Base-by-base conservation (phyloP, 352 stramenopile genomes). In the Thalassiosira oceanica region DNA sequence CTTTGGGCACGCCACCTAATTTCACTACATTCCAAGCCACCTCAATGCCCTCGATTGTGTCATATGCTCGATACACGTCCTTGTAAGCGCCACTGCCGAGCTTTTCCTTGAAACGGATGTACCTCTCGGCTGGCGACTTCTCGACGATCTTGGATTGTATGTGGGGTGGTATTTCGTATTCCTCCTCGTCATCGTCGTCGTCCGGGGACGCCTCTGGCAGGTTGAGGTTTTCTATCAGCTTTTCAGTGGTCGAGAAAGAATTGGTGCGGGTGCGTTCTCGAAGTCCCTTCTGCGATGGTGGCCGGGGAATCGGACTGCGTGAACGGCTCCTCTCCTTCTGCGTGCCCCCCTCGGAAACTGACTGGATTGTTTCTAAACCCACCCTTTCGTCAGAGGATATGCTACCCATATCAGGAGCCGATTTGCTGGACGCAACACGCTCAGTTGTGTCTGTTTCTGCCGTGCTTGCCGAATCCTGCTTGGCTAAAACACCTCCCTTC, bases 11-110 rank as follows among this genome's bases (percentile, higher is more conserved):
- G 27, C 96, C 87, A n/a, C 87, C 88, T 42, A 99, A 93, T 73
- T 97, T 95, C 21, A 99, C 97, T 24, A 97, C 93, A 65, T 99
- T 99, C 97, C 97, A 99, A 10, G 96, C 97, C 52, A 99, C 96
- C 74, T 99, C 95, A 60, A 98, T 98, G 45, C 97, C 97, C 74
- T 99, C 94, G 62, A 97, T 94, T 18, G 95, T 98, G 78, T 99
- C 97, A 81, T 98, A 99, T 11, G 87, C 84, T 78, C 84, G 63
- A 43, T 89, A 93, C 20, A 93, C 87, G 54, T 92, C 80, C 55
- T 93, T 93, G 50, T 87, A 92, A 1, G 84, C 82, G 24, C 87
- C 87, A 53, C 74, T 85, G 2, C 85, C 87, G 16, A 93, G 50
- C 57, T 91, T 88, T 52, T 92, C 84, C 39, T 85, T 81, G 42